Percentiles rank a stretch among this genome's conserved stretches.
These are phyloP conservation scores for Allium fistulosum DNA, from an alignment of 106 monocot genomes.

Conservation along the genomic window DNA sequence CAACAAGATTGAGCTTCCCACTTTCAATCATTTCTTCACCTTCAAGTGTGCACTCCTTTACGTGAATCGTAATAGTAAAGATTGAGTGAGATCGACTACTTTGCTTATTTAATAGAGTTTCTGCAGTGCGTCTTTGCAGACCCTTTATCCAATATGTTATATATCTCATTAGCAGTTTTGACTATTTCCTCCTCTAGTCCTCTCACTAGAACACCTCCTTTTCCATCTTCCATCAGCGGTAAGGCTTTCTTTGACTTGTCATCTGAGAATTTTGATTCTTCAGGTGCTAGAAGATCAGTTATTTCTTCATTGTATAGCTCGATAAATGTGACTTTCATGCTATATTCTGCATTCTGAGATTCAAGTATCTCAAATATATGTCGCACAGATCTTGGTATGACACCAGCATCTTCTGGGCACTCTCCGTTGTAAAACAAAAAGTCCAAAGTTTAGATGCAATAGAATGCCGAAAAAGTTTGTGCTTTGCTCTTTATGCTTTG, in stretches of 20 bases:
- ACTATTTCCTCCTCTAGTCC: conserved; percentile 32
- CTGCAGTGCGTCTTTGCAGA: conserved; percentile 58
- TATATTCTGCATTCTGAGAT: conserved; percentile 46
- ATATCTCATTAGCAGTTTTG: conserved; percentile 39
- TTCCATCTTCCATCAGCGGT: conserved; percentile 17
- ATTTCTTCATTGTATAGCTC: conserved; percentile 61
- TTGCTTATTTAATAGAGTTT: conserved; percentile 64
- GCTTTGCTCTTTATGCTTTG: too few relatives aligned
- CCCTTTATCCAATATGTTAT: conserved; percentile 53
- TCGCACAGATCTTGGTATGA: conserved; percentile 50
- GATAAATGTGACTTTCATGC: conserved; percentile 58
- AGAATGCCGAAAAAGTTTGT: too few relatives aligned
- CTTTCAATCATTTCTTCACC: conserved; percentile 67
- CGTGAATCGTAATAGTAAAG: conserved; percentile 61
- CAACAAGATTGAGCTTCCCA: conserved; percentile 69
- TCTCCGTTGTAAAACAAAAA: conserved; percentile 35
- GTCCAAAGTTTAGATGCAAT: too few relatives aligned
- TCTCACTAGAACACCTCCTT: conserved; percentile 14
- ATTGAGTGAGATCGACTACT: conserved; percentile 33
- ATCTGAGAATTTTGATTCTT: conserved; percentile 7
- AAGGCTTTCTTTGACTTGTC: conserved; percentile 15
- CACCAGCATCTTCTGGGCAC: conserved; percentile 55
- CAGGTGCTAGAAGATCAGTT: conserved; percentile 16
- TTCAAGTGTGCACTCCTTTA: conserved; percentile 55
- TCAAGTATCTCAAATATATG: conserved; percentile 60